Evolutionary conservation across 352 stramenopile genomes (phyloP).

Genomic region (Pythium monospermum): DNA sequence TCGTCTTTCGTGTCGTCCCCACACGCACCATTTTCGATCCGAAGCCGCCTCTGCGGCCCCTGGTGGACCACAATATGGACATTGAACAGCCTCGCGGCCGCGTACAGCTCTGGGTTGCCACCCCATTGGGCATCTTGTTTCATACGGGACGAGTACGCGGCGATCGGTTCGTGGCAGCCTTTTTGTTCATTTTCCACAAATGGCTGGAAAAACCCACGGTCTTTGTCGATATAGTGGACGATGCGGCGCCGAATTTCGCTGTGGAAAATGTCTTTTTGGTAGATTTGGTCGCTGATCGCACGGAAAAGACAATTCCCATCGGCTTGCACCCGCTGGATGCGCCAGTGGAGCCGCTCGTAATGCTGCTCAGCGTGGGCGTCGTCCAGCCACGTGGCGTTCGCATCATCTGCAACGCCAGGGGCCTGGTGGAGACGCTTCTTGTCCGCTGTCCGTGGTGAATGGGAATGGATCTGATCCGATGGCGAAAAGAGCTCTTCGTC

Average conservation of each 20-base stretch:
- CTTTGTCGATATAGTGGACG: constrained; percentile 55
- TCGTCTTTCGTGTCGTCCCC: constrained; percentile 8
- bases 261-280: constrained; percentile 60
- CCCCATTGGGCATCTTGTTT: constrained; percentile 71
- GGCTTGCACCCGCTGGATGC: constrained; percentile 40
- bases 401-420: constrained; percentile 17
- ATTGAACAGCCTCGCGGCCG: constrained; percentile 63
- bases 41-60: constrained; percentile 44
- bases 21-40: constrained; percentile 50
- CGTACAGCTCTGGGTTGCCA: constrained; percentile 77
- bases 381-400: constrained; percentile 24
- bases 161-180: constrained; percentile 33
- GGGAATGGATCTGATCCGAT: constrained; percentile 8
- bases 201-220: constrained; percentile 67
- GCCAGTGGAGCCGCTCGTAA: constrained; percentile 11
- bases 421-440: constrained; percentile 2
- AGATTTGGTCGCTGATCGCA: constrained; percentile 67
- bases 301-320: constrained; percentile 85
- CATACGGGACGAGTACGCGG: constrained; percentile 73
- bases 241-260: constrained; percentile 59
- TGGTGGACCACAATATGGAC: constrained; percentile 76
- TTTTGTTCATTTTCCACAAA: constrained; percentile 85
- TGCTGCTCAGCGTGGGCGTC: constrained; percentile 23
- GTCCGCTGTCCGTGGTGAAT: too few species aligned
- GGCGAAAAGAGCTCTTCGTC: neutral